Conservation (phyloP, 2,329 filamentous ascomycete genomes). For the Fusarium sp. region DNA sequence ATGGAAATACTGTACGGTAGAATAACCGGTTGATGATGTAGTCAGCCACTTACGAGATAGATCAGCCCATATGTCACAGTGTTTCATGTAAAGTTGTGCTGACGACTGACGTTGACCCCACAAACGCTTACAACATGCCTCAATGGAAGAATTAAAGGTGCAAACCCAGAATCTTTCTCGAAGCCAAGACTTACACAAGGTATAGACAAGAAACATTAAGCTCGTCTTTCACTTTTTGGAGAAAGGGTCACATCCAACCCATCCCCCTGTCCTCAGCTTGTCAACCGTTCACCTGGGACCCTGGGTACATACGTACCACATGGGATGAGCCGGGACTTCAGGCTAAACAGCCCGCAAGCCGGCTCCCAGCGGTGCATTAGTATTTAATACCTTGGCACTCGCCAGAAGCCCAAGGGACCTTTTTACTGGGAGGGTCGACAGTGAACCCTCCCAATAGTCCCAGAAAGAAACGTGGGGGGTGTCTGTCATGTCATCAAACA, state of each 20-base stretch:
- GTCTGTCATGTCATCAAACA: too few species aligned
- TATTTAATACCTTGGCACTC: constrained; percentile 18
- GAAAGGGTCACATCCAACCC: constrained; percentile 11
- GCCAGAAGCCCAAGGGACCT: background rate
- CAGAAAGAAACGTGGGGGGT: constrained; percentile 13
- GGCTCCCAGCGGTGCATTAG: background rate
- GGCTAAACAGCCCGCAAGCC: constrained; percentile 15
- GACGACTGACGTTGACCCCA: background rate
- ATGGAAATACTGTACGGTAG: background rate
- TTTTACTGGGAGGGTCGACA: constrained; percentile 21
- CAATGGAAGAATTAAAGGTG: too few species aligned
- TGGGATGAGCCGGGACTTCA: constrained; percentile 19
- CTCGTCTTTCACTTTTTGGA: background rate
- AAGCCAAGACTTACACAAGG: constrained; percentile 4
- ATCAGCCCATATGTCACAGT: background rate
- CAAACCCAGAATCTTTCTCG: background rate
- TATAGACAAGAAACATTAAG: background rate
- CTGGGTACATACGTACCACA: background rate
- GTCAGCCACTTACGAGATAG: background rate
- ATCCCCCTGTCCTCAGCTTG: constrained; percentile 17
- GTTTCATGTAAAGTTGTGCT: background rate
- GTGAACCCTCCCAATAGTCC: constrained; percentile 22
- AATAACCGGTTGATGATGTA: constrained; percentile 6
- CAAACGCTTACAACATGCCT: background rate
- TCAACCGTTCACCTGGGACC: constrained; percentile 22